These are phyloP conservation scores for Vachellia collinsii DNA, from an alignment of 306 rosid species.

Conservation along the genomic window DNA sequence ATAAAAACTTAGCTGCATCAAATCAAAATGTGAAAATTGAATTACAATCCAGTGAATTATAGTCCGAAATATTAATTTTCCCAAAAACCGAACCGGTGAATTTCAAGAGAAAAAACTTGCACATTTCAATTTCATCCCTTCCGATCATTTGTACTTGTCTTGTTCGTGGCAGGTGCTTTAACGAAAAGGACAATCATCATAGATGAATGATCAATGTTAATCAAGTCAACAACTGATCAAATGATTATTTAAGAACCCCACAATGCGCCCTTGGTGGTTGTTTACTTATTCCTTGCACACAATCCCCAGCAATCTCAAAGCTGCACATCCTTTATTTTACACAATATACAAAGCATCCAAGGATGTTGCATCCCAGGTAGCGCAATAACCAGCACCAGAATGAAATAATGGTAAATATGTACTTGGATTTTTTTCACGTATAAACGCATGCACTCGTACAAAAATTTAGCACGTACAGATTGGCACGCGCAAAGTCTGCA, in stretches of 20 bases:
- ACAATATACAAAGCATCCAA: slow-evolving; percentile 39
- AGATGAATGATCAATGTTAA: background rate
- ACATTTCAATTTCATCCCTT: too few relatives aligned
- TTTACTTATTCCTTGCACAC: slow-evolving; percentile 39
- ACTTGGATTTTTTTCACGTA: slow-evolving; percentile 27
- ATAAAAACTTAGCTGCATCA: too few relatives aligned
- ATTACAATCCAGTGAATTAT: too few relatives aligned
- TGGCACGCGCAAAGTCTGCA: slow-evolving; percentile 26
- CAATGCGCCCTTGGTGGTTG: background rate
- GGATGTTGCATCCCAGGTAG: slow-evolving; percentile 34
- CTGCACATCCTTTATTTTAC: slow-evolving; percentile 36
- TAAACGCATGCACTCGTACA: slow-evolving; percentile 33
- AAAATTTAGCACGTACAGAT: slow-evolving; percentile 33
- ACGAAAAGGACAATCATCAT: background rate
- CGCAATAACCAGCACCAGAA: slow-evolving; percentile 16
- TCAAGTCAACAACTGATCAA: slow-evolving; percentile 14
- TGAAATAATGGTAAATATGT: background rate
- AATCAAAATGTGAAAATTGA: too few relatives aligned
- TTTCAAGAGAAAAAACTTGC: background rate
- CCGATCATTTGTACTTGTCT: background rate
- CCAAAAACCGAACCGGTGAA: background rate
- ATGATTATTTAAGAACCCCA: slow-evolving; percentile 30
- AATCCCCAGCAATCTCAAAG: slow-evolving; percentile 35
- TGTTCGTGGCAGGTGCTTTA: background rate
- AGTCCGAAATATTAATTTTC: background rate